Percentiles rank a stretch among this genome's conserved stretches.
Evolutionary conservation across 805 yeast genomes (phyloP).

Genomic region (Starmerella lactis-condensi): DNA sequence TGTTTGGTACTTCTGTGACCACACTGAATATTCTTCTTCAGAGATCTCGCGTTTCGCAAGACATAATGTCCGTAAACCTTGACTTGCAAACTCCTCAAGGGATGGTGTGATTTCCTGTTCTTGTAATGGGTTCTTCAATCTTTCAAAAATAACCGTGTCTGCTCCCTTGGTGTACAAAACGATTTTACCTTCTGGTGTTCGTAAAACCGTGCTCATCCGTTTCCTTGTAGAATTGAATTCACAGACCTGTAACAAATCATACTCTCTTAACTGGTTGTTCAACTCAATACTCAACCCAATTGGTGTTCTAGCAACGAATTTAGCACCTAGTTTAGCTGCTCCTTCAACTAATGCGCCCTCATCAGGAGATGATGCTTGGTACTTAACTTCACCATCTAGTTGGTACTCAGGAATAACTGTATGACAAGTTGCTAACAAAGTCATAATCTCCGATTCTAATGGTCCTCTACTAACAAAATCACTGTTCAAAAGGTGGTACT

Average conservation of each 20-base stretch:
- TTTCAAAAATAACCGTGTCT: slow-evolving; percentile 82
- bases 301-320: slow-evolving; percentile 71
- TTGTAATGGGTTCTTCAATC: slow-evolving; percentile 33
- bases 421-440: slow-evolving; percentile 79
- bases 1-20: slow-evolving; percentile 48
- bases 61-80: slow-evolving; percentile 88
- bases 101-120: slow-evolving; percentile 69
- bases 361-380: slow-evolving; percentile 98
- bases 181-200: slow-evolving; percentile 86
- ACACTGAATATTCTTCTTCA: slow-evolving; percentile 53
- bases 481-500: slow-evolving; percentile 38
- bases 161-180: slow-evolving; percentile 92
- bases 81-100: slow-evolving; percentile 89
- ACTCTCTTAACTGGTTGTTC: slow-evolving; percentile 35
- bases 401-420: slow-evolving; percentile 87
- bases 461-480: background rate
- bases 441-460: slow-evolving; percentile 47
- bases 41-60: slow-evolving; percentile 68
- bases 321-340: slow-evolving; percentile 74
- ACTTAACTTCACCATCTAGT: slow-evolving; percentile 39
- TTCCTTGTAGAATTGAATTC: slow-evolving; percentile 95
- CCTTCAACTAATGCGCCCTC: slow-evolving; percentile 98
- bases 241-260: slow-evolving; percentile 73
- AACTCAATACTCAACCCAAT: slow-evolving; percentile 51
- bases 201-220: slow-evolving; percentile 87